phyloP scores from a whole-genome alignment of 495 filamentous ascomycete genomes.

The Tuber magnatum region DNA sequence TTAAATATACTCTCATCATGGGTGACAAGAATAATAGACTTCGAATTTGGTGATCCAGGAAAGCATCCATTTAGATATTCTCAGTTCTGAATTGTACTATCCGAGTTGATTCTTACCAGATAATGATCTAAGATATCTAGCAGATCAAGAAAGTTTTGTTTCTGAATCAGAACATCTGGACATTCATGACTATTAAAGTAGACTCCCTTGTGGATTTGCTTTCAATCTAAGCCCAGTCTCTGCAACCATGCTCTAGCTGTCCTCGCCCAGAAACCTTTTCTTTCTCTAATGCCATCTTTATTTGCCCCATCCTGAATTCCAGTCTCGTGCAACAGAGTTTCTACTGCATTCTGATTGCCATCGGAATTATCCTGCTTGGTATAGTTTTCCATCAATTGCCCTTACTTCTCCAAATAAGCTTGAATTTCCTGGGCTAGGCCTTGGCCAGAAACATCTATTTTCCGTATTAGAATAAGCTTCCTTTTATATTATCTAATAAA shows the following conservation, averaged over 20 bases:
- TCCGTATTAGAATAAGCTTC: not conserved
- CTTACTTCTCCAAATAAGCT: too few relatives aligned
- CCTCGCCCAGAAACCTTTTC: not conserved
- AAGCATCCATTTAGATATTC: not conserved
- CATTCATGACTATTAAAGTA: conserved; percentile 12
- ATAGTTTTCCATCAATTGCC: too few relatives aligned
- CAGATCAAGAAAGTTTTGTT: not conserved
- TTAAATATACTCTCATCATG: conserved; percentile 10
- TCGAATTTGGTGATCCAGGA: not conserved
- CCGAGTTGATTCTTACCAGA: not conserved
- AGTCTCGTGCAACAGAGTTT: too few relatives aligned
- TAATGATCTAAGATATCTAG: not conserved
- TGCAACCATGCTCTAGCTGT: not conserved
- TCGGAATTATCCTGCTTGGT: too few relatives aligned
- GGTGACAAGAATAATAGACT: conserved; percentile 2
- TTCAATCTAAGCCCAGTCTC: conserved; percentile 9
- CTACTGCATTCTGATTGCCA: too few relatives aligned
- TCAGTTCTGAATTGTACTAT: not conserved
- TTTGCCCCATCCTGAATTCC: too few relatives aligned
- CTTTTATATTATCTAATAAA: not conserved
- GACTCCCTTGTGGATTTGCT: conserved; percentile 7
- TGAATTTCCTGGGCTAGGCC: too few relatives aligned
- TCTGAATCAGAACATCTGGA: conserved; percentile 5
- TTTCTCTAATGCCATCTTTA: not conserved
- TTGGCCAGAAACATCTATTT: too few relatives aligned